Evolutionary conservation across 2,329 filamentous ascomycete genomes (phyloP), one percentile per base, ranked within the genome.

Genomic region (Venturia asperata): DNA sequence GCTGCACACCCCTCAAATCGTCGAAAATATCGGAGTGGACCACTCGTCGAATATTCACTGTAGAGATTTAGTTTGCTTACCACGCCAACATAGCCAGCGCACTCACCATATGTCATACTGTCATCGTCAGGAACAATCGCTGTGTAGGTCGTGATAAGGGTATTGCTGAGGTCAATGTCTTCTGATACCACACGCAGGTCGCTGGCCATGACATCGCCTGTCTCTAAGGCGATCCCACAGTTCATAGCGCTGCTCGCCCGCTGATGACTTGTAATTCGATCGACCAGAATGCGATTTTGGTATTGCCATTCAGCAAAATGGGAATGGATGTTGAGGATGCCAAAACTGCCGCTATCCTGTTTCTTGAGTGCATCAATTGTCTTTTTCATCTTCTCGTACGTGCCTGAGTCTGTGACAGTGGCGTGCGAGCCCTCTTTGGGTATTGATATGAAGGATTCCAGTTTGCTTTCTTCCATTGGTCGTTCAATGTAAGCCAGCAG

Each of bases 401-500:
- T 41, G 42, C 62, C 68, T 70, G 45, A 62, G 60, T 61, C 24
- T 62, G 7, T 60, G 49, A 42, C 66, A 66, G 5, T 37, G 63
- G 2, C 43, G 64, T 65, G 5, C 65, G 63, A 24, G 65, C 2
- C 58, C 24, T 72, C 66, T 37, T 72, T 74, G 5, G 80, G 30
- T 7, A 34, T 79, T 65, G 77, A 76, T 62, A 90, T 83, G 70
- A 85, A 91, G 10, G 82, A 74, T 27, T 81, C 80, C 4, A 95
- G 77, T 5, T 86, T 86, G 69, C 87, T 92, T 42, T 81, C 80
- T 0, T 80, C 83, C 68, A 96, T 79, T 43, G 87, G 87, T 37
- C 84, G 83, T 69, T 88, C 83, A 45, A 97, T 89, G 72, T 97
- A 97, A 0, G 85, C 82, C 10, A 96, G 75, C 0, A 95, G 85